A percentile compares a stretch with the other conserved stretches of the same genome.
phyloP scores from a whole-genome alignment of 1,284 basidiomycete species.

The Cryptococcus sp. region DNA sequence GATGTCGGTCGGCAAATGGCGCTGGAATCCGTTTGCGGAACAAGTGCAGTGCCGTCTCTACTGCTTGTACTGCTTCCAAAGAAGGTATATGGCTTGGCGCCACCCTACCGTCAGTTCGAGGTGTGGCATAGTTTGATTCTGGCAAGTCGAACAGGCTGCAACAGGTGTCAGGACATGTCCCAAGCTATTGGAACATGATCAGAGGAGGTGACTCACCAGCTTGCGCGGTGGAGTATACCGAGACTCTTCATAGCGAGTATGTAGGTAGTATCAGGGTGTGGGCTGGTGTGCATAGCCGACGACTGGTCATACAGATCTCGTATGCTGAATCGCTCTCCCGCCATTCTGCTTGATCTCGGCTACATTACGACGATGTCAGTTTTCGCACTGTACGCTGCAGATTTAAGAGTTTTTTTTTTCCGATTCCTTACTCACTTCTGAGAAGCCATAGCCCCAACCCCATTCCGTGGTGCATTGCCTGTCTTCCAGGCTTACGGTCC shows the following conservation, averaged over 20 bases:
- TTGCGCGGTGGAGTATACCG: conserved; percentile 31
- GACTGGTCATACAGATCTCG: conserved; percentile 25
- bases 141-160: conserved; percentile 37
- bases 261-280: conserved; percentile 29
- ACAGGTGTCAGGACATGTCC: background rate
- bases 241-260: conserved; percentile 33
- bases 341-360: conserved; percentile 7
- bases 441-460: conserved; percentile 26
- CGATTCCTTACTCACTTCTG: conserved; percentile 22
- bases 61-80: conserved; percentile 11
- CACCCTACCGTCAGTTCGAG: conserved; percentile 9
- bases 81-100: conserved; percentile 26
- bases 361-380: background rate
- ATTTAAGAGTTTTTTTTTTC: too few species aligned
- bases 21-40: conserved; percentile 26
- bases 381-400: too few species aligned
- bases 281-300: conserved; percentile 19
- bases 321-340: conserved; percentile 12
- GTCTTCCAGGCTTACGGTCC: conserved; percentile 31
- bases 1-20: conserved; percentile 8
- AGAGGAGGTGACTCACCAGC: conserved; percentile 21
- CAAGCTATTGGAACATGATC: background rate
- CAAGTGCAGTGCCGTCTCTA: conserved; percentile 20
- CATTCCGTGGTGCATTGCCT: conserved; percentile 39
- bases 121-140: conserved; percentile 13